Percentiles rank a stretch among this genome's conserved stretches.
phyloP scores from a whole-genome alignment of 1,139 yeast genomes.

The Meyerozyma smithsonii region DNA sequence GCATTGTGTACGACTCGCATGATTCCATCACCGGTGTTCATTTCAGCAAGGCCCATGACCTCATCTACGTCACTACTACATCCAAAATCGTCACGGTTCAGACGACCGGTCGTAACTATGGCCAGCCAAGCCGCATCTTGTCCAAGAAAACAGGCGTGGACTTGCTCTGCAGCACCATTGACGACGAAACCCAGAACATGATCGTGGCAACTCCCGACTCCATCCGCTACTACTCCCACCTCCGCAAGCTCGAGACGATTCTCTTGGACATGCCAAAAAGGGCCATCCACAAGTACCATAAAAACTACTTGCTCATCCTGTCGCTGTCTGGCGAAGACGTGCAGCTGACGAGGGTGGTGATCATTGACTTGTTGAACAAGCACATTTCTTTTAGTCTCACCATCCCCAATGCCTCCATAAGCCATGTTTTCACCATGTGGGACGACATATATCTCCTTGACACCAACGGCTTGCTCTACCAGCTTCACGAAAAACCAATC shows the following conservation, averaged over 20 bases:
- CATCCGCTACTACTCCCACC: slow-evolving; percentile 49
- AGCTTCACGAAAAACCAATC: slow-evolving; percentile 61
- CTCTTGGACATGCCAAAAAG: slow-evolving; percentile 59
- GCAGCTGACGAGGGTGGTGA: slow-evolving; percentile 38
- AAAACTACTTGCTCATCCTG: slow-evolving; percentile 52
- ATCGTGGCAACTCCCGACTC: slow-evolving; percentile 53
- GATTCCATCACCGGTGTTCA: slow-evolving; percentile 82
- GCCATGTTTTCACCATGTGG: slow-evolving; percentile 50
- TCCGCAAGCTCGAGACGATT: slow-evolving; percentile 54
- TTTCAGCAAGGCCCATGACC: slow-evolving; percentile 43
- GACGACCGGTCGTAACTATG: slow-evolving; percentile 74
- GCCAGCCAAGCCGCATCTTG: slow-evolving; percentile 58
- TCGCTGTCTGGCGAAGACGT: slow-evolving; percentile 30
- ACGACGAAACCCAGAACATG: slow-evolving; percentile 33
- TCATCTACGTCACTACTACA: slow-evolving; percentile 63
- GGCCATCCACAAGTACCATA: slow-evolving; percentile 38
- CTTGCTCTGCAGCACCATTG: slow-evolving; percentile 57
- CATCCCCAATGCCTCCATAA: slow-evolving; percentile 57
- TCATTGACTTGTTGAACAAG: slow-evolving; percentile 66
- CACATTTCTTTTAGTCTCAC: slow-evolving; percentile 68
- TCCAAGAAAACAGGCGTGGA: slow-evolving; percentile 67
- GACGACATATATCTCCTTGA: slow-evolving; percentile 58
- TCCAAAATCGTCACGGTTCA: slow-evolving; percentile 67
- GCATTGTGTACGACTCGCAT: slow-evolving; percentile 63
- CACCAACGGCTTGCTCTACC: slow-evolving; percentile 71